A percentile compares a stretch with the other conserved stretches of the same genome.
These are phyloP conservation scores for Boletus albobrunnescens DNA, from an alignment of 1,284 basidiomycete genomes.

Conservation along the genomic window DNA sequence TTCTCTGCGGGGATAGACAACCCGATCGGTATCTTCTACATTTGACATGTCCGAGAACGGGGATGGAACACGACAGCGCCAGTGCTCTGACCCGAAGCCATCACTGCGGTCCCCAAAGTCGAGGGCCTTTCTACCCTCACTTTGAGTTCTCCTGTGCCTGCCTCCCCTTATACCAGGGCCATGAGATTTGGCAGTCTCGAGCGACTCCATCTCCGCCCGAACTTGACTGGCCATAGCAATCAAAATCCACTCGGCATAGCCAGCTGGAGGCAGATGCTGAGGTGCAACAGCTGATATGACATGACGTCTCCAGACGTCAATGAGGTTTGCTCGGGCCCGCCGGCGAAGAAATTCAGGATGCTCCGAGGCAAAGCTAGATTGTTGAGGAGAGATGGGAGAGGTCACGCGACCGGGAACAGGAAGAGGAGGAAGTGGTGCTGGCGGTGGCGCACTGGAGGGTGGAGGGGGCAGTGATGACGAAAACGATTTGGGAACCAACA, in stretches of 20 bases:
- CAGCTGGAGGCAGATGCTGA: conserved; percentile 27
- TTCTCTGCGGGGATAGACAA: conserved; percentile 28
- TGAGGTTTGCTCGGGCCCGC: conserved; percentile 68
- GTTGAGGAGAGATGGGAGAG: conserved; percentile 8
- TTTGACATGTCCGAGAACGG: conserved; percentile 16
- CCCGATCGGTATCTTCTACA: conserved; percentile 23
- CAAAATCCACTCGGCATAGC: conserved; percentile 30
- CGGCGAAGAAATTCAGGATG: conserved; percentile 47
- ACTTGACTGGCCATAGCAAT: conserved; percentile 17
- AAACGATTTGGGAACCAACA: conserved; percentile 36
- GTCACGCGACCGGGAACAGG: conserved; percentile 16
- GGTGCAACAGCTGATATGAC: conserved; percentile 50
- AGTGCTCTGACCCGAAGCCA: conserved; percentile 6
- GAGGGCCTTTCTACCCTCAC: conserved; percentile 30
- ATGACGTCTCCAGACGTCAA: conserved; percentile 70
- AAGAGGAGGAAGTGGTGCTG: conserved; percentile 22
- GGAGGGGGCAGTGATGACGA: conserved; percentile 26
- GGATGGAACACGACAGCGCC: conserved; percentile 22
- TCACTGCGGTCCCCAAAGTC: conserved; percentile 28
- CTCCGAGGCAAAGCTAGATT: conserved; percentile 19
- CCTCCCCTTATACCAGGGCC: background rate
- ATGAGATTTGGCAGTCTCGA: conserved; percentile 4
- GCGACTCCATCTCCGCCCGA: conserved; percentile 22
- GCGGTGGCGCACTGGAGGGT: conserved; percentile 29
- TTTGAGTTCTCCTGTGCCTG: conserved; percentile 22